Evolutionary conservation across 805 yeast genomes (phyloP).

Genomic region (Starmerella sirachaensis): DNA sequence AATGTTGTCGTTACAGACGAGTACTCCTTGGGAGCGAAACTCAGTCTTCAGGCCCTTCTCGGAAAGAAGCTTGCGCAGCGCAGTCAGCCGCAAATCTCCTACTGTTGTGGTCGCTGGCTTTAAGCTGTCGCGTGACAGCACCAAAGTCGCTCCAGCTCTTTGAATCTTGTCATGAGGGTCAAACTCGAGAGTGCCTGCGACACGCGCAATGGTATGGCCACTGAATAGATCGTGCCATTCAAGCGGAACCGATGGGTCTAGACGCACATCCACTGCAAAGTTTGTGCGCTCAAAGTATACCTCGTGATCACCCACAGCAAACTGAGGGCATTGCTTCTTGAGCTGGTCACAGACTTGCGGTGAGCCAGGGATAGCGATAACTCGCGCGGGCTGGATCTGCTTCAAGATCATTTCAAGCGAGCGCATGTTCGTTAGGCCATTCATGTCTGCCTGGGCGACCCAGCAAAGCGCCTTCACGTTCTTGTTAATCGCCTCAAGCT

Average conservation of each 20-base stretch:
- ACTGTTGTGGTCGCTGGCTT: slow-evolving; percentile 56
- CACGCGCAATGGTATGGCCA: slow-evolving; percentile 70
- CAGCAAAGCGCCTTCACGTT: slow-evolving; percentile 53
- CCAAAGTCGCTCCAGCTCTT: slow-evolving; percentile 9
- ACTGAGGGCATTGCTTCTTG: neutral
- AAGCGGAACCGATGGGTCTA: slow-evolving; percentile 56
- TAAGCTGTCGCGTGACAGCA: neutral
- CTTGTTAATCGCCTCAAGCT: slow-evolving; percentile 29
- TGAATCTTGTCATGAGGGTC: slow-evolving; percentile 12
- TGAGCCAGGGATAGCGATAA: slow-evolving; percentile 42
- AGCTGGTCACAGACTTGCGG: slow-evolving; percentile 16
- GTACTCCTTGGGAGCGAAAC: slow-evolving; percentile 83
- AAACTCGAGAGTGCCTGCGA: slow-evolving; percentile 43
- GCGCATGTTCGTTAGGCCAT: slow-evolving; percentile 74
- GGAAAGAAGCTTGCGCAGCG: slow-evolving; percentile 52
- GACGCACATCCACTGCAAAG: slow-evolving; percentile 33
- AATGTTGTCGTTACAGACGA: slow-evolving; percentile 69
- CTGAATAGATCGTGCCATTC: slow-evolving; percentile 80
- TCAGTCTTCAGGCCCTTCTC: slow-evolving; percentile 61
- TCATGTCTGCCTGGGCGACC: slow-evolving; percentile 62
- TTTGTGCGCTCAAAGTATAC: slow-evolving; percentile 14
- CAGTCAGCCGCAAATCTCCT: slow-evolving; percentile 80
- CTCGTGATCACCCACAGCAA: slow-evolving; percentile 11
- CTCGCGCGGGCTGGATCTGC: slow-evolving; percentile 61
- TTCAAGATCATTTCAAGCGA: slow-evolving; percentile 71